phyloP scores from a whole-genome alignment of 1,139 yeast genomes.

The Citeromyces hawaiiensis region DNA sequence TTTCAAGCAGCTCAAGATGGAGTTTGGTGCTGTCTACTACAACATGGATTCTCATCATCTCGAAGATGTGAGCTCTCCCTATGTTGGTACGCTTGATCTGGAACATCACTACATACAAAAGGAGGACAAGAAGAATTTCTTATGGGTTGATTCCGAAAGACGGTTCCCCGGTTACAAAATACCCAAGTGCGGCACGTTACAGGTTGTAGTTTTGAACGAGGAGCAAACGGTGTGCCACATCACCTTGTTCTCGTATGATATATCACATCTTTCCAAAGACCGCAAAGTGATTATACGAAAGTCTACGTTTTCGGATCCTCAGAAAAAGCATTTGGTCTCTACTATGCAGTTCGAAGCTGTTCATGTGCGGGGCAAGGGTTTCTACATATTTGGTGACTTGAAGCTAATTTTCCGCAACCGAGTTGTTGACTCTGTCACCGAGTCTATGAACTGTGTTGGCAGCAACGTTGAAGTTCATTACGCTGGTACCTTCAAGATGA shows the following conservation, averaged over 20 bases:
- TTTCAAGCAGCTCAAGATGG: conserved; percentile 6
- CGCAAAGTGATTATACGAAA: conserved; percentile 10
- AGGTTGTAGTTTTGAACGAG: conserved; percentile 24
- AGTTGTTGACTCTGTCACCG: background rate
- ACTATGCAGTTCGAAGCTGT: background rate
- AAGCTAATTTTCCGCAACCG: background rate
- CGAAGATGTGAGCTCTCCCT: conserved; percentile 16
- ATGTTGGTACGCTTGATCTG: conserved; percentile 24
- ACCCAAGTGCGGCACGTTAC: conserved; percentile 25
- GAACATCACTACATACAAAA: conserved; percentile 17
- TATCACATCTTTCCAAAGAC: conserved; percentile 15
- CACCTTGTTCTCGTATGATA: conserved; percentile 23
- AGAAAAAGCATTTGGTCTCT: background rate
- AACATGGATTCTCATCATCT: conserved; percentile 2
- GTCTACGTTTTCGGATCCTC: background rate
- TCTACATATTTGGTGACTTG: background rate
- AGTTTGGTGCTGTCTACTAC: conserved; percentile 9
- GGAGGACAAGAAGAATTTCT: conserved; percentile 9
- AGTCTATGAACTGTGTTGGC: background rate
- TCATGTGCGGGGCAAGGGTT: background rate
- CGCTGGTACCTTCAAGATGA: background rate
- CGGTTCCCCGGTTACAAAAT: conserved; percentile 23
- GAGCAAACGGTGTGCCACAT: conserved; percentile 23
- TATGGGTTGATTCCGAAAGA: conserved; percentile 4
- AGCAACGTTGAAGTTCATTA: background rate